A percentile compares a stretch with the other conserved stretches of the same genome.
phyloP scores from a whole-genome alignment of 2,329 filamentous ascomycete genomes.

The Sclerotinia trifoliorum region DNA sequence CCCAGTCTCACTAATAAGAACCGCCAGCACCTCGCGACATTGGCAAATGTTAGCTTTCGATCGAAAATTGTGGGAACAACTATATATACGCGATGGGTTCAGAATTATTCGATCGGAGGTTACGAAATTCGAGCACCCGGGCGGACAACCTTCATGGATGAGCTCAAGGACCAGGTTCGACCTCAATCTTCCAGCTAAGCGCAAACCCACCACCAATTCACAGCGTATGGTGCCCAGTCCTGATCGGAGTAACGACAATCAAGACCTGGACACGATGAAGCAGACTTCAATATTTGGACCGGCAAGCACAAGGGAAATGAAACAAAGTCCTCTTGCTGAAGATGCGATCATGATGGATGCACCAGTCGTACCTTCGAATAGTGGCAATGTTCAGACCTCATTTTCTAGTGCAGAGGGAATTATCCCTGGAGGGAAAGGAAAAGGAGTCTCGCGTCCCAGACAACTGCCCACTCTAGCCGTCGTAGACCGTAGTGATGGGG shows the following conservation, averaged over 20 bases:
- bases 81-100: slow-evolving; percentile 88
- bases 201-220: slow-evolving; percentile 49
- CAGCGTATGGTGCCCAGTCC: slow-evolving; percentile 37
- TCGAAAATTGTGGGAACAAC: slow-evolving; percentile 77
- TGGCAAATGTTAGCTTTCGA: slow-evolving; percentile 85
- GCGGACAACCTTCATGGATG: neutral
- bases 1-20: slow-evolving; percentile 73
- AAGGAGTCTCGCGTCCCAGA: slow-evolving; percentile 11
- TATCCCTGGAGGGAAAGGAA: slow-evolving; percentile 8
- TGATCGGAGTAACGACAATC: slow-evolving; percentile 31
- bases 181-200: slow-evolving; percentile 54
- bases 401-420: neutral
- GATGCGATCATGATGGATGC: slow-evolving; percentile 20
- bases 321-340: slow-evolving; percentile 14
- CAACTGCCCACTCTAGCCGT: slow-evolving; percentile 43
- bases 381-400: neutral
- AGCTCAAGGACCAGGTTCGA: slow-evolving; percentile 34
- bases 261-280: slow-evolving; percentile 50
- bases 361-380: neutral
- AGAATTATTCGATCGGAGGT: slow-evolving; percentile 67
- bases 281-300: slow-evolving; percentile 36
- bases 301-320: slow-evolving; percentile 11
- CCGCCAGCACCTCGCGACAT: slow-evolving; percentile 72
- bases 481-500: slow-evolving; percentile 50
- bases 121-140: slow-evolving; percentile 57